Evolutionary conservation across 805 yeast species (phyloP), one percentile per base, ranked within the genome.

Genomic region (Starmera caribaea): DNA sequence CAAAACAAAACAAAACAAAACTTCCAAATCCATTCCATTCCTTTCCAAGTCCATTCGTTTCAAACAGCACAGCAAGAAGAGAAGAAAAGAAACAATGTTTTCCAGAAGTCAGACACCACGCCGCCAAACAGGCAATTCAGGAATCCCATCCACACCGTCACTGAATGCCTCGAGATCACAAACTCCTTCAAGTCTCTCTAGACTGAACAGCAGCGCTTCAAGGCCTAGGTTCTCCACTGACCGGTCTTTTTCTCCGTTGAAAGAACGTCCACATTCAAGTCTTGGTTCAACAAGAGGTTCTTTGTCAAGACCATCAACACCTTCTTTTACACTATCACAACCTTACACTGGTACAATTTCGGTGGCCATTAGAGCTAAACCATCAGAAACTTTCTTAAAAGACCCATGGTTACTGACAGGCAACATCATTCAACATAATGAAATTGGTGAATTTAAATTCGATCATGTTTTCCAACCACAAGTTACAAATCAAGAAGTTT

Each of bases 351-450:
- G 94, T 2, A 69, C 80, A 13, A 86, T 87, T 45, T 71, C 75
- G 2, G 96, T 87, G 1, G 73, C 88, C 1, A 73, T 87, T 11
- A 65, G 96, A 44, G 87, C 89, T 14, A 79, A 81, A 47, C 96
- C 96, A 0, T 65, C 48, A 31, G 51, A 46, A 16, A 47, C 51
- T 13, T 45, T 49, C 34, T 45, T 60, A 21, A 56, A 53, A 30
- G 61, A 60, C 42, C 58, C 62, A 9, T 52, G 61, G 58, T 55
- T 38, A 12, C 38, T 57, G 8, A 47, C 42, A 35, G 60, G 61
- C 16, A 47, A 45, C 2, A 45, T 63, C 53, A 44, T 82, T 74
- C 80, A 58, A 48, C 41, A 68, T 73, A 35, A 71, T 9, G 80
- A 76, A 3, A 74, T 78, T 36, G 82, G 86, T 8, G 73, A 76